Evolutionary conservation across 208 protist species (phyloP).

Genomic region (Wallacemonas rigidus): DNA sequence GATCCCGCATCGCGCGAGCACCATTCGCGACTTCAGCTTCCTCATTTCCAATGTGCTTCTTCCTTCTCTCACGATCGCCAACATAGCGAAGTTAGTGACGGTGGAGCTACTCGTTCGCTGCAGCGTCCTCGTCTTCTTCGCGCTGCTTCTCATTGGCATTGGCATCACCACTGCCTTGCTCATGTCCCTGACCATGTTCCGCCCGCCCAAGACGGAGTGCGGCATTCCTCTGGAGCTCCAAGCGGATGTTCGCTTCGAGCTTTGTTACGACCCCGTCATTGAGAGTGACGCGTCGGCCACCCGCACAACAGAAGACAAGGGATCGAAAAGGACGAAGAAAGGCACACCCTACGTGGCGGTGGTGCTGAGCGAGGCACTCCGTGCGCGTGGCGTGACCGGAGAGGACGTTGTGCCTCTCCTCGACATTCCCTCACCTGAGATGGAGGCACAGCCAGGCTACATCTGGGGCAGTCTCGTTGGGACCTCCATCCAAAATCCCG

Average conservation of each 20-base stretch:
- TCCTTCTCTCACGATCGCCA: slow-evolving; percentile 66
- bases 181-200: slow-evolving; percentile 29
- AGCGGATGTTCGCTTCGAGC: slow-evolving; percentile 42
- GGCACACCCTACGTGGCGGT: slow-evolving; percentile 26
- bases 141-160: slow-evolving; percentile 36
- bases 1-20: slow-evolving; percentile 52
- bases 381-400: not conserved
- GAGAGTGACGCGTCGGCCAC: slow-evolving; percentile 8
- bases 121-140: slow-evolving; percentile 59
- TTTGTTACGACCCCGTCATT: slow-evolving; percentile 35
- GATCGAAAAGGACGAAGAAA: slow-evolving; percentile 1
- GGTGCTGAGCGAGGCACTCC: slow-evolving; percentile 28
- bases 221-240: slow-evolving; percentile 61
- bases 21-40: slow-evolving; percentile 69
- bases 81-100: slow-evolving; percentile 47
- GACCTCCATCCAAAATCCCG: too few species aligned
- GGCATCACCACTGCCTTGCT: slow-evolving; percentile 27
- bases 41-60: slow-evolving; percentile 67
- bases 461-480: too few species aligned
- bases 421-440: too few species aligned
- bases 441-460: too few species aligned
- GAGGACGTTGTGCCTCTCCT: too few species aligned
- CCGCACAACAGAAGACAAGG: not conserved
- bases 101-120: slow-evolving; percentile 43
- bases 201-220: slow-evolving; percentile 23